These are phyloP conservation scores for Chytriomyces confervae DNA, from an alignment of 192 early-diverging fungal genomes.

Conservation along the genomic window DNA sequence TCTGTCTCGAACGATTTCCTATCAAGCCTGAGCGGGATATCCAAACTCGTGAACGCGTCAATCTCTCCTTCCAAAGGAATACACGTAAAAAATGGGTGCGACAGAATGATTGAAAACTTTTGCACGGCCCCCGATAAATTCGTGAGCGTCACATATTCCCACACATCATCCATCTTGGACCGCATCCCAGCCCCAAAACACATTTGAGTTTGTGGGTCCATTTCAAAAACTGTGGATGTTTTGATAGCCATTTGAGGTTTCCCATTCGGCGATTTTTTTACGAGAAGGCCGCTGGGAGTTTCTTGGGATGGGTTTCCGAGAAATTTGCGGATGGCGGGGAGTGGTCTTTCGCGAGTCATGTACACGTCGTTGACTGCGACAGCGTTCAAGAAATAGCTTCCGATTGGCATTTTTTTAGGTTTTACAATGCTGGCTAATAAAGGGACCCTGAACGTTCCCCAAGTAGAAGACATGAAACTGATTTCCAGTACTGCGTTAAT, in stretches of 20 bases:
- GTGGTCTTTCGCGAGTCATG: constrained; percentile 39
- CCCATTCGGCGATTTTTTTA: constrained; percentile 26
- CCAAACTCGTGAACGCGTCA: constrained; percentile 51
- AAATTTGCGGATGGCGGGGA: constrained; percentile 41
- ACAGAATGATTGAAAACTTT: constrained; percentile 49
- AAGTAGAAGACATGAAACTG: constrained; percentile 37
- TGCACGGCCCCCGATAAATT: constrained; percentile 49
- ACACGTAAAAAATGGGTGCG: constrained; percentile 53
- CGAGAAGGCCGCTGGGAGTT: constrained; percentile 37
- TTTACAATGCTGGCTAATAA: constrained; percentile 44
- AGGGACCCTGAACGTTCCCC: constrained; percentile 51
- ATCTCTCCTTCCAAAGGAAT: constrained; percentile 57
- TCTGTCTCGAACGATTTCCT: constrained; percentile 19
- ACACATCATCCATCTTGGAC: constrained; percentile 38
- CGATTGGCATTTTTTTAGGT: constrained; percentile 49
- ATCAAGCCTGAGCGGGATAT: constrained; percentile 53
- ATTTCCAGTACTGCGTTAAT: constrained; percentile 52
- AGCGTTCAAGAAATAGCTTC: constrained; percentile 38
- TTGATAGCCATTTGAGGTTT: constrained; percentile 22
- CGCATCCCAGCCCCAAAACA: constrained; percentile 39
- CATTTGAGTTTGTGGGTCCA: constrained; percentile 56
- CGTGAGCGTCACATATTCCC: constrained; percentile 57
- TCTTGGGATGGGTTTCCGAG: constrained; percentile 33
- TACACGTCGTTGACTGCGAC: constrained; percentile 50
- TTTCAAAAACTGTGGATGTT: constrained; percentile 52